These are phyloP conservation scores for Datura wrightii DNA, from an alignment of 257 asterid species.

Conservation along the genomic window DNA sequence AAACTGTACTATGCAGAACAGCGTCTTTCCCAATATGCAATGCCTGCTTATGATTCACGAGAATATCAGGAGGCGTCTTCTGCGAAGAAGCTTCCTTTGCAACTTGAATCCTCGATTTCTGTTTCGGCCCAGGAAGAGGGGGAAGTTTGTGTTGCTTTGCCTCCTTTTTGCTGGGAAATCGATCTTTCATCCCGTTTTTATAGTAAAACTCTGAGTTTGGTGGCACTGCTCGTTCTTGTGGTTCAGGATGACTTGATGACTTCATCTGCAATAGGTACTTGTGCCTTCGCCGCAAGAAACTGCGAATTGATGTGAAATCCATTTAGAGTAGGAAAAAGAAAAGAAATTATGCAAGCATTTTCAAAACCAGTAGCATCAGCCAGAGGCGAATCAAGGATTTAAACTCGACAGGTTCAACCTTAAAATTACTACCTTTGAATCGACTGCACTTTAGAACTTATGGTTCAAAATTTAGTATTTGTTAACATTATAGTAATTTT, in stretches of 20 bases:
- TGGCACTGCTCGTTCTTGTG: slow-evolving; percentile 36
- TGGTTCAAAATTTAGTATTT: background rate
- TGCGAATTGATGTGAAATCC: slow-evolving; percentile 35
- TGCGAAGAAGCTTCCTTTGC: slow-evolving; percentile 43
- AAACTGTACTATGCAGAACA: background rate
- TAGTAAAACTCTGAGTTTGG: slow-evolving; percentile 37
- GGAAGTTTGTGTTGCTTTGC: slow-evolving; percentile 46
- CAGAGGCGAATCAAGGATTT: background rate
- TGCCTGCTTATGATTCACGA: slow-evolving; percentile 45
- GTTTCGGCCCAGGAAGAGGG: slow-evolving; percentile 45
- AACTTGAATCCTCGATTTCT: slow-evolving; percentile 44
- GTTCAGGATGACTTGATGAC: slow-evolving; percentile 39
- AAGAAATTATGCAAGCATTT: background rate
- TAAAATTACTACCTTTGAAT: background rate
- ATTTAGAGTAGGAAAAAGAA: background rate
- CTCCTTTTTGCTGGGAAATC: slow-evolving; percentile 39
- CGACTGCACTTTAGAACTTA: background rate
- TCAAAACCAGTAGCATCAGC: background rate
- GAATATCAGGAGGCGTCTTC: slow-evolving; percentile 28
- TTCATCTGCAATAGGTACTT: slow-evolving; percentile 53
- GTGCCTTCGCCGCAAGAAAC: slow-evolving; percentile 65
- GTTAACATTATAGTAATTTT: background rate
- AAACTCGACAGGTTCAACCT: background rate
- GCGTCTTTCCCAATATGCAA: background rate
- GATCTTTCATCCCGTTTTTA: slow-evolving; percentile 41